Evolutionary conservation across 2,329 filamentous ascomycete genomes (phyloP), one percentile per base, ranked within the genome.

Genomic region (Fusarium sp.): DNA sequence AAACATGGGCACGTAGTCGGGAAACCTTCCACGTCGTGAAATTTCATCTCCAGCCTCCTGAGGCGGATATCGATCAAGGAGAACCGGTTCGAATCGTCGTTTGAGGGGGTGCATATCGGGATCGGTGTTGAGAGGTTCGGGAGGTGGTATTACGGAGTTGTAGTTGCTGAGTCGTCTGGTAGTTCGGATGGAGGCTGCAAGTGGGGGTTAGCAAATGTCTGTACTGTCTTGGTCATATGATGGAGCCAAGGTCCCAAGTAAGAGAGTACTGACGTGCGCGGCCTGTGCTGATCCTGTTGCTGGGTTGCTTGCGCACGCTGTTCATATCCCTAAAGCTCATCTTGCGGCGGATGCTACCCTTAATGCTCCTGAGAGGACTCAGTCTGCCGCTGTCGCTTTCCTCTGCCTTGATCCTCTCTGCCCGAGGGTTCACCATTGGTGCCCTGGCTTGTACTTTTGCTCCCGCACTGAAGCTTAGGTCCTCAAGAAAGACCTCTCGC

Each of bases 1-100:
- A 79, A 99, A 99, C 96, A 99, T 98, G 56, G 96, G 96, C 19
- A 99, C 93, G 74, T 97, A 99, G 76, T 99, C 96, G 1, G 96
- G 96, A 75, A 99, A 98, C 57, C 87, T 90, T 53, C 93, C 94
- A 74, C 96, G 87, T 73, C 91, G 86, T 70, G 92, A 88, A 50
- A 91, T 79, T 71, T 97, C 94, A 59, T 97, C 94, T 21, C 89
- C 84, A 75, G 93, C 91, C 67, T 88, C 87, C 76, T 93, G 93
- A 17, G 93, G 91, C 9, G 96, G 96, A 73, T 98, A 98, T 77
- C 94, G 88, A 78, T 99, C 96, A 28, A 99, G 87, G 21, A 99
- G 83, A n/a, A 97, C 94, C 9, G 96, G 96, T 77, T 99, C 96
- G 77, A 98, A 98, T 59, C 92, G 90, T 65, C 95, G 89, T 80